Conservation (phyloP, 78 protist species). For the Dictyostelium capitatum region DNA sequence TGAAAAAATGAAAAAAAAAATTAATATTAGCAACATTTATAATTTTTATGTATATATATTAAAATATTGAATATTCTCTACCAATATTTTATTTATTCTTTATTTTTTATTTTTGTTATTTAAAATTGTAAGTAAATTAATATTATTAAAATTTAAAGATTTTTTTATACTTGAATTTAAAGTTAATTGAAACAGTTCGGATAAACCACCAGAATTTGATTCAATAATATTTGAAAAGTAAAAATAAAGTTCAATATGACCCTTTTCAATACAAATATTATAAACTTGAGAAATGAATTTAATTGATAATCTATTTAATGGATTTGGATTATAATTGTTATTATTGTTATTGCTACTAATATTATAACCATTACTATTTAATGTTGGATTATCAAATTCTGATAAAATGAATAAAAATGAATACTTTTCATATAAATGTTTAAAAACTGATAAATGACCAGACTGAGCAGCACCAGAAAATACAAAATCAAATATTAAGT, state of each 20-base stretch:
- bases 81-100: background rate
- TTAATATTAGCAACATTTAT: too few species aligned
- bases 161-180: slow-evolving; percentile 1
- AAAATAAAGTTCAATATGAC: background rate
- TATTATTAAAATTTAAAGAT: slow-evolving; percentile 2
- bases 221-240: background rate
- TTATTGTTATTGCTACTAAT: background rate
- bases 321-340: background rate
- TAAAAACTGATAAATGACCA: background rate
- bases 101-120: background rate
- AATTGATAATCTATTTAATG: background rate
- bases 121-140: slow-evolving; percentile 3
- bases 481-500: background rate
- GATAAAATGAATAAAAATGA: background rate
- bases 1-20: background rate
- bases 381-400: background rate
- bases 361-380: background rate
- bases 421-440: background rate
- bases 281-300: background rate
- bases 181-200: background rate
- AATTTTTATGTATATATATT: too few species aligned
- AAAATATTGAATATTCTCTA: too few species aligned
- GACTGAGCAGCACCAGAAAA: background rate
- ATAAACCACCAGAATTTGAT: background rate
- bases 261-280: background rate